These are phyloP conservation scores for Dictyostelium purpureum DNA, from an alignment of 78 protist genomes.

Conservation along the genomic window DNA sequence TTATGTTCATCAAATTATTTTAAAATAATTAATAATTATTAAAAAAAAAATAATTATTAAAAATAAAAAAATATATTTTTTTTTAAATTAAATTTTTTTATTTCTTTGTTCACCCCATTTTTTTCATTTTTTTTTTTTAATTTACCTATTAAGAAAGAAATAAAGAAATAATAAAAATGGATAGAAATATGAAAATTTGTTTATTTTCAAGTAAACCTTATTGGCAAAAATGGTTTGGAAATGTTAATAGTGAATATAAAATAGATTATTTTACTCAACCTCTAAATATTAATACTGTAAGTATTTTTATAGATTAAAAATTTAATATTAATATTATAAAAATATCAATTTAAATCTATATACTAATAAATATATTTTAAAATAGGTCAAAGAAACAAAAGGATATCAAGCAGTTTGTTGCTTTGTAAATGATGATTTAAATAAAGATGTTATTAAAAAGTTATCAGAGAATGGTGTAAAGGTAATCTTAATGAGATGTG, in stretches of 20 bases:
- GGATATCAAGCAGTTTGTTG: slow-evolving; percentile 83
- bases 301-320: too few species aligned
- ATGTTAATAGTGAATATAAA: neutral
- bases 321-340: neutral
- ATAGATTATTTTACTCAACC: neutral
- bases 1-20: too few species aligned
- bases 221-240: slow-evolving; percentile 34
- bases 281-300: slow-evolving; percentile 1
- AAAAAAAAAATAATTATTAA: too few species aligned
- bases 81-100: too few species aligned
- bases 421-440: slow-evolving; percentile 85
- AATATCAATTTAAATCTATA: neutral
- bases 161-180: too few species aligned
- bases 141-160: too few species aligned
- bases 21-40: too few species aligned
- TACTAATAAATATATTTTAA: too few species aligned
- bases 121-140: too few species aligned
- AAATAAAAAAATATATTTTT: too few species aligned
- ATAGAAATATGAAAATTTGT: slow-evolving; percentile 18
- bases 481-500: slow-evolving; percentile 83
- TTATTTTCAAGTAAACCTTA: slow-evolving; percentile 47
- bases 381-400: slow-evolving; percentile 39
- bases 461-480: neutral
- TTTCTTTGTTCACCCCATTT: too few species aligned
- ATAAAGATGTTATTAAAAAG: slow-evolving; percentile 3